phyloP scores from a whole-genome alignment of 345 rosid species.

The Eucalyptus tenuipes region DNA sequence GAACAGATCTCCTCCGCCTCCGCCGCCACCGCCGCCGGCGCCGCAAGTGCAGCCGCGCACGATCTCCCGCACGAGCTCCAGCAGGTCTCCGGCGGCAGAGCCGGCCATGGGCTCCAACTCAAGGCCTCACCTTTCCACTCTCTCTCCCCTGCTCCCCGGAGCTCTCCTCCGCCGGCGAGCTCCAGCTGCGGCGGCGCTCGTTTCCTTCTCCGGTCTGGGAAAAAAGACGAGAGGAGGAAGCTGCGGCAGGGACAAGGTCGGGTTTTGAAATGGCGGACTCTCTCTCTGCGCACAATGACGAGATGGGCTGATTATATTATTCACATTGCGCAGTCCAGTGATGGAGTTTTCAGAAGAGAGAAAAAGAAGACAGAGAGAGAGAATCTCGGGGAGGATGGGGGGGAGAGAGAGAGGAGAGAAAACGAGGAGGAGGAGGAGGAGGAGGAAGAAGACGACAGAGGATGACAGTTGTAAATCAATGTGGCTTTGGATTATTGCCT shows the following conservation, averaged over 20 bases:
- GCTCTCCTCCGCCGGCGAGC: neutral
- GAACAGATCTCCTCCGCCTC: constrained; percentile 12
- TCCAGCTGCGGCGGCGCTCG: neutral
- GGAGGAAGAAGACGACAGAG: neutral
- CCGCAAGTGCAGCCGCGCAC: neutral
- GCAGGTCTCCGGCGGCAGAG: constrained; percentile 2
- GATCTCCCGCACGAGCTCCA: constrained; percentile 5
- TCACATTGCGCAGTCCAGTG: neutral
- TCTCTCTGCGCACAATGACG: neutral
- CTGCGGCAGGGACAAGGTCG: neutral
- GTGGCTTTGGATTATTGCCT: neutral
- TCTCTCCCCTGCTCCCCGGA: neutral
- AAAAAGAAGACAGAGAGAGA: neutral
- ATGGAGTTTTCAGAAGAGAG: neutral
- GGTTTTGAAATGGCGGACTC: neutral
- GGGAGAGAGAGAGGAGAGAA: neutral
- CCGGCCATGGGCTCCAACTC: neutral
- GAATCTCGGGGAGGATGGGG: neutral
- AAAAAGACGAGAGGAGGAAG: neutral
- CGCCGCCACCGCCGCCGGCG: neutral
- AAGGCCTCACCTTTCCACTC: neutral
- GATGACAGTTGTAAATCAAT: neutral
- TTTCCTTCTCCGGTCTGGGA: neutral
- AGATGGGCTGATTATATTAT: neutral
- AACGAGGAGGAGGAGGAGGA: neutral